Conservation (phyloP, 805 yeast species). For the Scheffersomyces amazonensis region DNA sequence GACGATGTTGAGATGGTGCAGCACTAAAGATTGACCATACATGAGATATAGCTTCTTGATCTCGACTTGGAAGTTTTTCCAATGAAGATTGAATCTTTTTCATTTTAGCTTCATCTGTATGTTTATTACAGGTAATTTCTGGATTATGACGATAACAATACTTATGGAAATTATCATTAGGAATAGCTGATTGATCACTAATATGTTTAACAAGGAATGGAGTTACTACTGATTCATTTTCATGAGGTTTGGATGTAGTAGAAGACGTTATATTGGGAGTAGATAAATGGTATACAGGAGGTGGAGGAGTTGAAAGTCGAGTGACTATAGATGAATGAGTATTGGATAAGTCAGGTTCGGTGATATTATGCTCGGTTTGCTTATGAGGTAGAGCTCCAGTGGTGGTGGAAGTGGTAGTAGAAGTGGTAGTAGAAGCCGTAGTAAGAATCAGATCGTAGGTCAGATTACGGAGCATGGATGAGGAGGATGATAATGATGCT, state of each 20-base stretch:
- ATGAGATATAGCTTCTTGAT: slow-evolving; percentile 73
- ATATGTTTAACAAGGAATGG: slow-evolving; percentile 41
- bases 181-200: slow-evolving; percentile 39
- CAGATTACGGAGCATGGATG: no score
- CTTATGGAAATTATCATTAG: slow-evolving; percentile 54
- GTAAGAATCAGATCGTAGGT: background rate
- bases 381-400: background rate
- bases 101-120: slow-evolving; percentile 63
- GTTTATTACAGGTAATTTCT: slow-evolving; percentile 69
- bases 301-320: background rate
- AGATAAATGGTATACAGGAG: background rate
- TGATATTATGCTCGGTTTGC: background rate
- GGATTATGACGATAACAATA: slow-evolving; percentile 96
- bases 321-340: background rate
- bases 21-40: slow-evolving; percentile 83
- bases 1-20: slow-evolving; percentile 67
- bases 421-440: background rate
- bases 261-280: slow-evolving; percentile 1
- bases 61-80: slow-evolving; percentile 62
- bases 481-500: no score
- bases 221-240: slow-evolving; percentile 29
- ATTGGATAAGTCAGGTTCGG: background rate
- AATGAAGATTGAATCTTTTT: slow-evolving; percentile 56
- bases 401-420: background rate
- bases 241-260: slow-evolving; percentile 6